Evolutionary conservation across 441 rosid species (phyloP).

Genomic region (Adansonia gregorii): DNA sequence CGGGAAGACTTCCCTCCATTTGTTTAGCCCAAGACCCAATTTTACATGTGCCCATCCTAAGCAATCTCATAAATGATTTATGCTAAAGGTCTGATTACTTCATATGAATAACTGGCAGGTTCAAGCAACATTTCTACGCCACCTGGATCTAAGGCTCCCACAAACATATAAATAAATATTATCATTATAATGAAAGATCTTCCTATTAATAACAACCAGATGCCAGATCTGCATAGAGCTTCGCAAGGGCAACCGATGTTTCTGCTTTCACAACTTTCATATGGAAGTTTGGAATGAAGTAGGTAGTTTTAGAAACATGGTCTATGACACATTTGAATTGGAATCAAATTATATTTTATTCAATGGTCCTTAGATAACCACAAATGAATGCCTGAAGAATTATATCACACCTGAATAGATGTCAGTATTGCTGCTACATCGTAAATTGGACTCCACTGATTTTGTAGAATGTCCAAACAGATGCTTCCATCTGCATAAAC

Average conservation of each 20-base stretch:
- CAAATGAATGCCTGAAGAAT: neutral
- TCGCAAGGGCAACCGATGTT: neutral
- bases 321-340: neutral
- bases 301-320: neutral
- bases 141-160: neutral
- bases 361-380: conserved; percentile 2
- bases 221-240: neutral
- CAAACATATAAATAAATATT: neutral
- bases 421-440: conserved; percentile 89
- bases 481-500: conserved; percentile 87
- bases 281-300: neutral
- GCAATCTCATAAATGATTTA: neutral
- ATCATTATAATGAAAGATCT: conserved; percentile 6
- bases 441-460: conserved; percentile 85
- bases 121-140: too few relatives aligned
- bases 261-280: neutral
- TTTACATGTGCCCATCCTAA: neutral
- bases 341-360: neutral
- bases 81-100: neutral
- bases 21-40: neutral
- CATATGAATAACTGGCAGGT: neutral
- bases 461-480: conserved; percentile 81
- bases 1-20: neutral
- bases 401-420: conserved; percentile 60
- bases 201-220: neutral